Percentiles rank a stretch among this genome's conserved stretches.
phyloP scores from a whole-genome alignment of 2,329 filamentous ascomycete genomes.

The Colletotrichum somersetense region DNA sequence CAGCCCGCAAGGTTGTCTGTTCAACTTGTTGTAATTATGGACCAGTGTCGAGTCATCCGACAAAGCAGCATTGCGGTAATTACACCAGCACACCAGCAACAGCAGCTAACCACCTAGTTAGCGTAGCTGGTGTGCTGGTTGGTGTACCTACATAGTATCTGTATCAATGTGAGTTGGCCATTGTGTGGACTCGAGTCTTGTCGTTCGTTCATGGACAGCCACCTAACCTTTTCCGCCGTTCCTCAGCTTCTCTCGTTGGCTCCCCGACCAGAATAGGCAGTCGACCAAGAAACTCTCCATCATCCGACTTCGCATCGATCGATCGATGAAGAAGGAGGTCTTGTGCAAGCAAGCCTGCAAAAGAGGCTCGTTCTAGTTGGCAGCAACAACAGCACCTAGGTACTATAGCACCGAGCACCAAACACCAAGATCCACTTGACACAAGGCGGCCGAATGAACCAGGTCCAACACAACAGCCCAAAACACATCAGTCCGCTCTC shows the following conservation, averaged over 20 bases:
- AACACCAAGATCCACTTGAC: constrained; percentile 1
- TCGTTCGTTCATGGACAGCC: not conserved
- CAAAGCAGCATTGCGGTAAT: constrained; percentile 11
- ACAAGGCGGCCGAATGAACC: not conserved
- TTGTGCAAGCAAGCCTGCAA: not conserved
- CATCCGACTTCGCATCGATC: constrained; percentile 35
- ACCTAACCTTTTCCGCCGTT: constrained; percentile 10
- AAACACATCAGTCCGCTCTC: constrained; percentile 23
- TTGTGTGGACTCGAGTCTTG: constrained; percentile 16
- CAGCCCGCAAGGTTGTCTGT: constrained; percentile 2
- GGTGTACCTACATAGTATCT: no score
- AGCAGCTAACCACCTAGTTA: constrained; percentile 1
- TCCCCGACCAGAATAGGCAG: not conserved
- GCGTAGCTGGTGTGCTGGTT: constrained; percentile 3
- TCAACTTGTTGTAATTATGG: constrained; percentile 15
- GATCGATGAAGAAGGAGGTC: constrained; percentile 14
- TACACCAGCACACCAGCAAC: not conserved
- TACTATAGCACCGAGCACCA: constrained; percentile 5
- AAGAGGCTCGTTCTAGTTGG: constrained; percentile 24
- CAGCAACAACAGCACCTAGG: constrained; percentile 6
- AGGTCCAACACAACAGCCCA: not conserved
- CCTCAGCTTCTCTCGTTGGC: not conserved
- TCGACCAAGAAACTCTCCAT: constrained; percentile 15
- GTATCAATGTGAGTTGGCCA: constrained; percentile 26
- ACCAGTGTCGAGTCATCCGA: constrained; percentile 13